Conservation (phyloP, 345 rosid genomes). For the Erucastrum elatum region DNA sequence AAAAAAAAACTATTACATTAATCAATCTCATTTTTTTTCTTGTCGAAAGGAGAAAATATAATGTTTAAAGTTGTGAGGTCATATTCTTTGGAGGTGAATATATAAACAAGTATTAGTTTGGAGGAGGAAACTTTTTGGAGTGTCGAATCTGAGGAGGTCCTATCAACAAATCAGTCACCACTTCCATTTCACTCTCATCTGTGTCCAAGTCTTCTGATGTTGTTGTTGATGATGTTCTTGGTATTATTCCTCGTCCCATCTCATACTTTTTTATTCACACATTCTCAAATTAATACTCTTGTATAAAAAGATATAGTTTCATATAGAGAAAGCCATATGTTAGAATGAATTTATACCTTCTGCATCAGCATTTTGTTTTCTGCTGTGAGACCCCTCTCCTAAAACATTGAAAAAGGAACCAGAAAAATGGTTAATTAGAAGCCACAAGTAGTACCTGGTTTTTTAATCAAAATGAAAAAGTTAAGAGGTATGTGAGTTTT, state of each 20-base stretch:
- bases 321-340: not conserved
- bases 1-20: not conserved
- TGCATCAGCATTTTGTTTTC: slow-evolving; percentile 54
- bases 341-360: slow-evolving; percentile 42
- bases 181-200: slow-evolving; percentile 47
- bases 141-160: slow-evolving; percentile 60
- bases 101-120: slow-evolving; percentile 24
- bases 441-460: not conserved
- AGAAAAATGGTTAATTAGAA: not conserved
- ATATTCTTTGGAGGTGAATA: not conserved
- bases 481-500: slow-evolving; percentile 17
- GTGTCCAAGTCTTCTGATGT: slow-evolving; percentile 26
- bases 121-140: slow-evolving; percentile 32
- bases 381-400: slow-evolving; percentile 59
- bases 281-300: slow-evolving; percentile 17
- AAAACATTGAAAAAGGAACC: not conserved
- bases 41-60: not conserved
- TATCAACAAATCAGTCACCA: slow-evolving; percentile 74
- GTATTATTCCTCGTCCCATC: slow-evolving; percentile 24
- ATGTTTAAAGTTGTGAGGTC: slow-evolving; percentile 4
- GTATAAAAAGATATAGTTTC: not conserved
- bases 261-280: slow-evolving; percentile 43
- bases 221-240: slow-evolving; percentile 11
- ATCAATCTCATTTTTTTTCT: not conserved
- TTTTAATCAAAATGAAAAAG: not conserved